A percentile compares a stretch with the other conserved stretches of the same genome.
phyloP scores from a whole-genome alignment of 495 filamentous ascomycete genomes.

The Podospora fimiseda region DNA sequence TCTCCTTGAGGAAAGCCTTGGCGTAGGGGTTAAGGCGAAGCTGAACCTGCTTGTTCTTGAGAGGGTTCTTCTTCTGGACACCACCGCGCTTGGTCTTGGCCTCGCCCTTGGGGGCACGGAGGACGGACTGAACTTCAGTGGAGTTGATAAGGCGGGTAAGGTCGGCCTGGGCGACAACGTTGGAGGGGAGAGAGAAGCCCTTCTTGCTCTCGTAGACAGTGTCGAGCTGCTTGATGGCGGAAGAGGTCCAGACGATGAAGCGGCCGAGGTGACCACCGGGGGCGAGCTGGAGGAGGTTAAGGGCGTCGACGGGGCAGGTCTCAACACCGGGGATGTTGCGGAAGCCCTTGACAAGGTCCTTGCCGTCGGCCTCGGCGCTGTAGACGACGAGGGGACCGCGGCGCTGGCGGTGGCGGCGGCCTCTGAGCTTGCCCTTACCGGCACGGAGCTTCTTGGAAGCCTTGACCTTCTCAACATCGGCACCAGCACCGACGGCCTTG shows the following conservation, averaged over 20 bases:
- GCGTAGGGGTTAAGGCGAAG: slow-evolving; percentile 97
- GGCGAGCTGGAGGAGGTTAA: slow-evolving; percentile 98
- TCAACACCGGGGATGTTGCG: slow-evolving; percentile 98
- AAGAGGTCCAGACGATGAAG: slow-evolving; percentile 97
- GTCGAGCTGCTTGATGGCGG: slow-evolving; percentile 93
- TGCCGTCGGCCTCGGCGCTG: slow-evolving; percentile 86
- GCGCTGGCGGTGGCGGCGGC: slow-evolving; percentile 91
- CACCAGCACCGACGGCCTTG: slow-evolving; percentile 79
- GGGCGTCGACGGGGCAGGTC: slow-evolving; percentile 86
- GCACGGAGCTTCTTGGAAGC: slow-evolving; percentile 88
- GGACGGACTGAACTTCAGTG: slow-evolving; percentile 91
- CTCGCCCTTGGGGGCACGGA: slow-evolving; percentile 81
- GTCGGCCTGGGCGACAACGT: slow-evolving; percentile 83
- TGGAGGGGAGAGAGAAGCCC: slow-evolving; percentile 92
- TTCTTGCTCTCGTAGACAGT: slow-evolving; percentile 97
- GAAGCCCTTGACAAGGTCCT: slow-evolving; percentile 84
- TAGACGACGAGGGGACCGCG: slow-evolving; percentile 96
- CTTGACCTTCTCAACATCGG: slow-evolving; percentile 90
- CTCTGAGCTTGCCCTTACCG: slow-evolving; percentile 95
- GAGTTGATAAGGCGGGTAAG: slow-evolving; percentile 97
- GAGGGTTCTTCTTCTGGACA: slow-evolving; percentile 99
- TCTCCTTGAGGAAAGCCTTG: slow-evolving; percentile 70
- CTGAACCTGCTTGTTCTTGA: slow-evolving; percentile 94
- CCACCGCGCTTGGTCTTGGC: slow-evolving; percentile 79
- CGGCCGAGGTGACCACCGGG: slow-evolving; percentile 98